Evolutionary conservation across 768 basidiomycete genomes (phyloP).

Genomic region (Leccinum incarnatum): DNA sequence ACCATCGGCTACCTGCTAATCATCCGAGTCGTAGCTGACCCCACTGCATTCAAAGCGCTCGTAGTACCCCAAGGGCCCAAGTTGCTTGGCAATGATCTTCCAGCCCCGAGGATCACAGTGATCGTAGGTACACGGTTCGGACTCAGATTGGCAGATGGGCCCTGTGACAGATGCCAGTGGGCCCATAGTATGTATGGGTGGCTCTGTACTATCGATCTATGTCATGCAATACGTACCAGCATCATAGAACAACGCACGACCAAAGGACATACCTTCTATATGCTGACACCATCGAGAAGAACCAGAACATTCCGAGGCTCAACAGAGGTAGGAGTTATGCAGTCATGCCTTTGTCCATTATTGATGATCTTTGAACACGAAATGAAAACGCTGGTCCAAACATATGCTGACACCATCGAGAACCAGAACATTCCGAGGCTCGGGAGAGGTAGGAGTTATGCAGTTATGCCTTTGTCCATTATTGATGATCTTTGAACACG

Average conservation of each 20-base stretch:
- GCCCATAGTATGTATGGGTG: neutral
- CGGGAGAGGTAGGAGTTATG: constrained; percentile 47
- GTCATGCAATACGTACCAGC: neutral
- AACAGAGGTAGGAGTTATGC: constrained; percentile 48
- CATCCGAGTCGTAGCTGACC: neutral
- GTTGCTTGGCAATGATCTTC: too few species aligned
- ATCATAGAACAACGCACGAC: neutral
- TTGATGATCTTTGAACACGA: constrained; percentile 37
- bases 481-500: constrained; percentile 43
- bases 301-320: neutral
- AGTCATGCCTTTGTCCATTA: too few species aligned
- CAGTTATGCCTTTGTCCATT: too few species aligned
- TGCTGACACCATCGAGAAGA: too few species aligned
- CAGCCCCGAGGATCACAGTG: too few species aligned
- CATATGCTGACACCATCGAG: too few species aligned
- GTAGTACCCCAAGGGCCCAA: neutral
- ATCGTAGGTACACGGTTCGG: too few species aligned
- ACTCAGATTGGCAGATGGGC: neutral
- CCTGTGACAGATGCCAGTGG: neutral
- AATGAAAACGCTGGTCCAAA: constrained; percentile 14
- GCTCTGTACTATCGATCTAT: neutral
- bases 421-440: neutral
- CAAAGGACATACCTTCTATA: too few species aligned
- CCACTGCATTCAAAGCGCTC: neutral
- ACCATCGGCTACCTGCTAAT: neutral